These are phyloP conservation scores for Fusarium dimerum DNA, from an alignment of 2,329 filamentous ascomycete genomes.

Conservation along the genomic window DNA sequence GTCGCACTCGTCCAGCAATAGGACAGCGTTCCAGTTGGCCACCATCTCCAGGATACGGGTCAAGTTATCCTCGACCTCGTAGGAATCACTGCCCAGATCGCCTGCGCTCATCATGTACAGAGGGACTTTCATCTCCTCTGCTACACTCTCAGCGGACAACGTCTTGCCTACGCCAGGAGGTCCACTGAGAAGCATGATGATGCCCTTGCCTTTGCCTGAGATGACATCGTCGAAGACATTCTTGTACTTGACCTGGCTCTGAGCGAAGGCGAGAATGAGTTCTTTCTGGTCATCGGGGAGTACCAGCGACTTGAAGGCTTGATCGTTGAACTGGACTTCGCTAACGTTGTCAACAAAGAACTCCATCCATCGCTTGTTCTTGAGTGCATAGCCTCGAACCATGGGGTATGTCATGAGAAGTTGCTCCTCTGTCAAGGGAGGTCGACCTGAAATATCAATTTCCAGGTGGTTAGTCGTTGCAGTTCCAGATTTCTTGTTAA, in stretches of 20 bases:
- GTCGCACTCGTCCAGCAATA: conserved; percentile 40
- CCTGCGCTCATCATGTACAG: conserved; percentile 60
- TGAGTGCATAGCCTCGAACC: conserved; percentile 51
- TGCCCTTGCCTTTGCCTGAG: conserved; percentile 51
- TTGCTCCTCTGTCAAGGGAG: conserved; percentile 39
- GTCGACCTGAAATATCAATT: conserved; percentile 11
- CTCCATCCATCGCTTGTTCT: conserved; percentile 50
- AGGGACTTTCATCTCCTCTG: conserved; percentile 50
- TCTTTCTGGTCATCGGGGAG: conserved; percentile 52
- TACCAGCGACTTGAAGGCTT: conserved; percentile 51
- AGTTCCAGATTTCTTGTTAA: background rate
- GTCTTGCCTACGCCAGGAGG: conserved; percentile 53
- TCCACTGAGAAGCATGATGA: conserved; percentile 51
- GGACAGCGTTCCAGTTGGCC: conserved; percentile 49
- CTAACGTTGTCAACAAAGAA: conserved; percentile 48
- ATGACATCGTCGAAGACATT: conserved; percentile 53
- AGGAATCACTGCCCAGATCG: conserved; percentile 68
- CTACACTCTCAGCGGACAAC: conserved; percentile 49
- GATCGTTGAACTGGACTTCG: conserved; percentile 49
- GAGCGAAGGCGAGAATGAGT: conserved; percentile 51
- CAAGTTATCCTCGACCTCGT: conserved; percentile 65
- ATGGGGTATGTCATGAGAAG: conserved; percentile 42
- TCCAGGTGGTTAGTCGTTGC: background rate
- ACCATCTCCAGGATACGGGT: conserved; percentile 61
- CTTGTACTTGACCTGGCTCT: conserved; percentile 45